These are phyloP conservation scores for Selaginella tamariscina DNA, from an alignment of 75 land plant genomes.

Conservation along the genomic window DNA sequence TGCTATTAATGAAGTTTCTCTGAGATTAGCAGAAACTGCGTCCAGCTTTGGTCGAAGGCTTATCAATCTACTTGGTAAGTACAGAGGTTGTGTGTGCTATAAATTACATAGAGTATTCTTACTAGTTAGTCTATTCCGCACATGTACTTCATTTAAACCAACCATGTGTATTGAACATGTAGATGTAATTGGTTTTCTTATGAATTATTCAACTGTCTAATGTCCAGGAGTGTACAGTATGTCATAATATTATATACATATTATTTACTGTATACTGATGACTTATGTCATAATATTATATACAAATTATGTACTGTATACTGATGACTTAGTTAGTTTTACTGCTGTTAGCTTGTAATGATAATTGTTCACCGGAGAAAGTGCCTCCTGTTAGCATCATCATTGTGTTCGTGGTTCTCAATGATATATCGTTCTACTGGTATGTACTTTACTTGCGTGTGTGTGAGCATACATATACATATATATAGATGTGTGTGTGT, in stretches of 20 bases:
- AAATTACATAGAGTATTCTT: no score
- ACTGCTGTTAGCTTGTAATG: no score
- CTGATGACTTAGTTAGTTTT: no score
- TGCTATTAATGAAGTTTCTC: constrained; percentile 16
- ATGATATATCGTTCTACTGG: no score
- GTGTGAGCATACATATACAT: no score
- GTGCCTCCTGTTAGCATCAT: no score
- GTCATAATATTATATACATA: neutral
- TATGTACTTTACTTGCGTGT: no score
- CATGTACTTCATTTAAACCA: neutral
- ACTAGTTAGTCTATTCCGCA: neutral
- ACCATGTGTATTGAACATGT: neutral
- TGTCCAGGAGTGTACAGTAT: neutral
- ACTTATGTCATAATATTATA: neutral
- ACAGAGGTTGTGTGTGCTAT: no score
- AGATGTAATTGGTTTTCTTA: neutral
- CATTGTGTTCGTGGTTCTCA: no score
- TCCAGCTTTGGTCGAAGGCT: constrained; percentile 19
- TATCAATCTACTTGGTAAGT: constrained; percentile 20
- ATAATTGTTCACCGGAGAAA: no score
- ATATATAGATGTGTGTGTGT: no score
- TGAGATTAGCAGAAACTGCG: constrained; percentile 23
- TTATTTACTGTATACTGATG: neutral
- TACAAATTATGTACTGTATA: neutral
- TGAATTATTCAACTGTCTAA: neutral